Base-by-base conservation (phyloP, 805 yeast genomes). In the Teunomyces pallodes region DNA sequence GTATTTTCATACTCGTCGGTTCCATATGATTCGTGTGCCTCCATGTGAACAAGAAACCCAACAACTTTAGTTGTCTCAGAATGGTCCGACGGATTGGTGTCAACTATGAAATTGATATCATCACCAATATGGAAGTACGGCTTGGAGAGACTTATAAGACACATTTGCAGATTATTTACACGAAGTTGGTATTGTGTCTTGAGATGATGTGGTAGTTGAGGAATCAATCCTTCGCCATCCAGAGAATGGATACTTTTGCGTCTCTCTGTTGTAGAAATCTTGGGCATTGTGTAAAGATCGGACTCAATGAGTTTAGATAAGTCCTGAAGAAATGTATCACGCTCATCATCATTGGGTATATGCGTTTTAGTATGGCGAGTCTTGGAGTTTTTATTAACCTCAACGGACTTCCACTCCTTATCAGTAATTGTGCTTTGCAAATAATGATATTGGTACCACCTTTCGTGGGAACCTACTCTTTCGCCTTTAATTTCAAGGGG, bases 91-190 rank as follows among this genome's bases (percentile, higher is more conserved):
- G 64, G 61, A 35, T 61, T 62, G 12, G 64, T 54, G 43, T 67
- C 64, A n/a, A 73, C 52, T 1, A 55, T 51, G 48, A 66, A 71
- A 45, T 62, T 54, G 9, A 72, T 53, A 46, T 72, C 75, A 28
- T 72, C 74, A 14, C 77, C 77, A 20, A 69, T 50, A 46, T 65
- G 71, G 55, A 59, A 71, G 40, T 61, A 65, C 3, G 74, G 67
- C 43, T 65, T 64, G 1, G 73, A 60, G 27, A 72, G 42, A 5
- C 58, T 56, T 17, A 72, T 56, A 9, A 54, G 50, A 53, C 78
- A 73, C n/a, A 72, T 55, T 13, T 59, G 51, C 13, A 53, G 52
- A 42, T 57, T 59, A 51, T 70, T 70, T 20, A 68, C 72, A 33
- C 68, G 49, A 40, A 73, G 60, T 49, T 68, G 72, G 55, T 65